These are phyloP conservation scores for Euphorbia tirucalli DNA, from an alignment of 345 rosid species.

Conservation along the genomic window DNA sequence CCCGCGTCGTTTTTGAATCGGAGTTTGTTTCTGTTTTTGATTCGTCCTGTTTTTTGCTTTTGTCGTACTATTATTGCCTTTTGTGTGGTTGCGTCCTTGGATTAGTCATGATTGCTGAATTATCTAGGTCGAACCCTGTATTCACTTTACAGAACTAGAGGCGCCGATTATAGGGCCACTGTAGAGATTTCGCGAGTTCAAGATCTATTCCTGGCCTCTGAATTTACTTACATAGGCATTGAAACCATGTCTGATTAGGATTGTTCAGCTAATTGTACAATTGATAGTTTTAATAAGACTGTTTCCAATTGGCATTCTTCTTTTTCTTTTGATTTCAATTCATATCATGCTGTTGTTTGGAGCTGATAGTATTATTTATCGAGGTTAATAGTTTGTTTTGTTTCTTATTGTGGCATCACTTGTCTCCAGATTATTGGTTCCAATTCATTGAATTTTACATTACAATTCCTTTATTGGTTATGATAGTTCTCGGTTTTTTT, in stretches of 20 bases:
- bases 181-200: too few species aligned
- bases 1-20: not conserved
- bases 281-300: too few species aligned
- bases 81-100: not conserved
- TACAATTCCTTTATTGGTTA: not conserved
- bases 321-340: not conserved
- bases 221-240: too few species aligned
- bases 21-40: not conserved
- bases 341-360: not conserved
- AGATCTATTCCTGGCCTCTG: too few species aligned
- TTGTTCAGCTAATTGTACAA: too few species aligned
- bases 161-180: too few species aligned
- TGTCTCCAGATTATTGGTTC: not conserved
- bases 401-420: not conserved
- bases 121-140: not conserved
- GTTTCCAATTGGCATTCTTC: not conserved
- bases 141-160: too few species aligned
- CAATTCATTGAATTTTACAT: too few species aligned
- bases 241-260: too few species aligned
- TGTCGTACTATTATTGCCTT: not conserved
- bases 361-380: not conserved
- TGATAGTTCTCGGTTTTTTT: not conserved
- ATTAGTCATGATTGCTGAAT: not conserved
- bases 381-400: not conserved
- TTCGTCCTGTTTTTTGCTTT: not conserved